Conservation (phyloP, 148 eudicot genomes). For the Diospyros lotus region DNA sequence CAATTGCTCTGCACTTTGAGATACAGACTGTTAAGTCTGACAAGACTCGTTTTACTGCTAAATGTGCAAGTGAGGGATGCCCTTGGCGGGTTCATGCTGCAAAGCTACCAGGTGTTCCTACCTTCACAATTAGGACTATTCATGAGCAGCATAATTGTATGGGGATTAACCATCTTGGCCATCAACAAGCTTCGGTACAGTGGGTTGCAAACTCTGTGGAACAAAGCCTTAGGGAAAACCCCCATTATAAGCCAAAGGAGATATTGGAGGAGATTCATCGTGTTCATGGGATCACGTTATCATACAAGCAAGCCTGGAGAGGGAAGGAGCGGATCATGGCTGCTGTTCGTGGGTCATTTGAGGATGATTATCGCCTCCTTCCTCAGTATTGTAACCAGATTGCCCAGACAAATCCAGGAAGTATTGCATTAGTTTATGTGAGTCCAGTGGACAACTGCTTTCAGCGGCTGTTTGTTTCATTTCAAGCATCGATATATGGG, state of each 20-base stretch:
- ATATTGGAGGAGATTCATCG: conserved; percentile 71
- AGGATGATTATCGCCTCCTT: conserved; percentile 71
- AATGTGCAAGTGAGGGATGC: conserved; percentile 72
- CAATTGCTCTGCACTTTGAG: conserved; percentile 75
- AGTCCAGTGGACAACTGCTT: conserved; percentile 51
- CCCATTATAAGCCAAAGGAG: conserved; percentile 74
- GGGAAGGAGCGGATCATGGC: conserved; percentile 82
- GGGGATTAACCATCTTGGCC: conserved; percentile 69
- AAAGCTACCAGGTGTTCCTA: conserved; percentile 69
- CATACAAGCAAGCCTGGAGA: conserved; percentile 89
- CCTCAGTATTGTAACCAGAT: conserved; percentile 66
- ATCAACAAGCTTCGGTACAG: conserved; percentile 78
- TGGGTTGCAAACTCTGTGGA: conserved; percentile 79
- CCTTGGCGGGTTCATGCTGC: conserved; percentile 86
- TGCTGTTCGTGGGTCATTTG: conserved; percentile 67
- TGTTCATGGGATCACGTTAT: conserved; percentile 66
- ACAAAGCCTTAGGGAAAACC: conserved; percentile 59
- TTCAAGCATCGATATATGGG: conserved; percentile 63
- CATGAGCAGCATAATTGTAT: conserved; percentile 52
- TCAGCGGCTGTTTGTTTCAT: conserved; percentile 62
- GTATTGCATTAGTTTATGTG: conserved; percentile 61
- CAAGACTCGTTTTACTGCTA: conserved; percentile 72
- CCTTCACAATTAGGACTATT: conserved; percentile 67
- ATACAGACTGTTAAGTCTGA: conserved; percentile 72
- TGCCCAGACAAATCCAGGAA: conserved; percentile 60